Percentiles rank a stretch among this genome's conserved stretches.
phyloP scores from a whole-genome alignment of 176 grass and related monocot genomes.

The Phoenix roebelenii region DNA sequence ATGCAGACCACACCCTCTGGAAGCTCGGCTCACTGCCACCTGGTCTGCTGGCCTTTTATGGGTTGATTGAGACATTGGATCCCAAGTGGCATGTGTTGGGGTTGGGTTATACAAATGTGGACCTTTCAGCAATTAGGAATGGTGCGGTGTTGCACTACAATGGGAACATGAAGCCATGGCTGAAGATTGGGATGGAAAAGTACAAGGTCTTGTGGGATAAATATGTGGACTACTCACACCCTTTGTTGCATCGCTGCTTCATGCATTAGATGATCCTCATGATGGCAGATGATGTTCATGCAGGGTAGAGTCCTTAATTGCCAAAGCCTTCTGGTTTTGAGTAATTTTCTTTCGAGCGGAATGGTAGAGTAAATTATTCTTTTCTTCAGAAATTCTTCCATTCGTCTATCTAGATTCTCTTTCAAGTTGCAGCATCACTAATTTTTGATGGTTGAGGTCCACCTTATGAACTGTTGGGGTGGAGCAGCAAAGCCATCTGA shows the following conservation, averaged over 20 bases:
- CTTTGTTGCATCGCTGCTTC: conserved; percentile 81
- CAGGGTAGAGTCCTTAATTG: too few relatives aligned
- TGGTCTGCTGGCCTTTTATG: conserved; percentile 93
- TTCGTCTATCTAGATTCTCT: too few relatives aligned
- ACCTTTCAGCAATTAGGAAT: conserved; percentile 55
- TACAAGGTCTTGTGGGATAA: conserved; percentile 93
- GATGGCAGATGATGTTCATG: too few relatives aligned
- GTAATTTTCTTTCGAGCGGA: too few relatives aligned
- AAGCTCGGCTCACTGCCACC: conserved; percentile 94
- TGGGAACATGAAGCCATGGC: conserved; percentile 98
- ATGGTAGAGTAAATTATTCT: too few relatives aligned
- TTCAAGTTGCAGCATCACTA: too few relatives aligned
- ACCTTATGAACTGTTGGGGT: too few relatives aligned
- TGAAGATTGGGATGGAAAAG: conserved; percentile 99
- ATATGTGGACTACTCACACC: conserved; percentile 93
- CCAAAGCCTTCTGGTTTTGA: too few relatives aligned
- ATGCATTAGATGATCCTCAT: conserved; percentile 9
- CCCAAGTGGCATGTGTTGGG: conserved; percentile 95
- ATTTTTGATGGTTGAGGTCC: too few relatives aligned
- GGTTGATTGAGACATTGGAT: conserved; percentile 73
- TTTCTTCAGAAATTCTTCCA: too few relatives aligned
- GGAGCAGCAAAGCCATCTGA: too few relatives aligned
- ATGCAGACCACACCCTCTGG: conserved; percentile 92
- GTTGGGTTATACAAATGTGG: conserved; percentile 84
- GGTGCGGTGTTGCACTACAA: conserved; percentile 99